These are phyloP conservation scores for Hypholoma sublateritium DNA, from an alignment of 768 basidiomycete genomes.

Conservation along the genomic window DNA sequence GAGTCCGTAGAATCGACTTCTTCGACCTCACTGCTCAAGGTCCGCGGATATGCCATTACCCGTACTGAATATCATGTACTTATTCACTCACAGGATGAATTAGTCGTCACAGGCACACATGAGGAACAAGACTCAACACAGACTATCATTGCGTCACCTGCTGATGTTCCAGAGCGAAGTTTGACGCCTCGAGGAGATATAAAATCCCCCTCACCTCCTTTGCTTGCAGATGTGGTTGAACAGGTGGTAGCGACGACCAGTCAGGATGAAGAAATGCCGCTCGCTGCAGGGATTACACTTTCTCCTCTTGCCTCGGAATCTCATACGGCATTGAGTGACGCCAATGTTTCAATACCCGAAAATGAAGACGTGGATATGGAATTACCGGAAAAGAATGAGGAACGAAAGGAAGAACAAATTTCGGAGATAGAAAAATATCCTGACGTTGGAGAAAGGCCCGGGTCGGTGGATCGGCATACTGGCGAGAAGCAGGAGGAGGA, in stretches of 20 bases:
- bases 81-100: background rate
- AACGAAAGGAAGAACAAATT: slow-evolving; percentile 3
- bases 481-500: slow-evolving; percentile 25
- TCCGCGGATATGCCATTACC: slow-evolving; percentile 6
- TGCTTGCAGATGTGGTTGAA: background rate
- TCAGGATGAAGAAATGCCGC: background rate
- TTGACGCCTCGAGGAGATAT: background rate
- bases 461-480: slow-evolving; percentile 8
- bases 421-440: background rate
- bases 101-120: background rate
- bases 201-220: background rate
- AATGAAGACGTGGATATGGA: background rate
- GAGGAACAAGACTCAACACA: background rate
- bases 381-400: background rate
- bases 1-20: slow-evolving; percentile 23
- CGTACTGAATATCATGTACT: background rate
- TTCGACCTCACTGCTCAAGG: slow-evolving; percentile 24
- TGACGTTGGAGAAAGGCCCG: slow-evolving; percentile 2
- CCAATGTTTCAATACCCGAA: background rate
- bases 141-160: background rate
- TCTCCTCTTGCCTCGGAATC: background rate
- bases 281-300: background rate
- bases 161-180: background rate
- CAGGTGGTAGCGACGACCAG: background rate
- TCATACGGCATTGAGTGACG: background rate